Percentiles rank a stretch among this genome's conserved stretches.
phyloP scores from a whole-genome alignment of 495 filamentous ascomycete species.

The Usnea hakonensis region DNA sequence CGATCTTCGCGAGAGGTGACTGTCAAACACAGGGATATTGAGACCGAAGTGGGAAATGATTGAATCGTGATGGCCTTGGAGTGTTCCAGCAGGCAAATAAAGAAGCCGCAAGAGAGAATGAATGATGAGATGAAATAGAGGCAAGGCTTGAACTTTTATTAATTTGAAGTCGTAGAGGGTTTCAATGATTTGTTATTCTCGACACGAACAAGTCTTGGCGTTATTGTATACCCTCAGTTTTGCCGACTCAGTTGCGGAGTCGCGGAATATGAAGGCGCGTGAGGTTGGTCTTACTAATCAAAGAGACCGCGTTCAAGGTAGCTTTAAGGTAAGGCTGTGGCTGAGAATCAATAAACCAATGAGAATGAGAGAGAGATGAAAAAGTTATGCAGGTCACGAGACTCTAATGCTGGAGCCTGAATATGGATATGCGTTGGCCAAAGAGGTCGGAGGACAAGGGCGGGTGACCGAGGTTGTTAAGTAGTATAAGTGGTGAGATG shows the following conservation, averaged over 20 bases:
- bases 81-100: background rate
- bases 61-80: background rate
- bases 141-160: too few relatives aligned
- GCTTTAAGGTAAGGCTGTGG: background rate
- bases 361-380: background rate
- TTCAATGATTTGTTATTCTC: background rate
- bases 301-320: background rate
- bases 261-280: background rate
- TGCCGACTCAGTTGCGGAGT: background rate
- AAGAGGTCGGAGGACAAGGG: background rate
- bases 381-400: conserved; percentile 5
- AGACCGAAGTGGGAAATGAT: background rate
- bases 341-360: background rate
- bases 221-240: background rate
- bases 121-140: too few relatives aligned
- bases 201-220: background rate
- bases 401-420: conserved; percentile 4
- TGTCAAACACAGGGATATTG: background rate
- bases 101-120: too few relatives aligned
- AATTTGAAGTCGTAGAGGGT: background rate
- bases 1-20: background rate
- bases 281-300: background rate
- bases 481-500: too few relatives aligned
- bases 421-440: background rate
- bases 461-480: too few relatives aligned